phyloP scores from a whole-genome alignment of 176 grass and related monocot genomes.

The Ananas comosus region DNA sequence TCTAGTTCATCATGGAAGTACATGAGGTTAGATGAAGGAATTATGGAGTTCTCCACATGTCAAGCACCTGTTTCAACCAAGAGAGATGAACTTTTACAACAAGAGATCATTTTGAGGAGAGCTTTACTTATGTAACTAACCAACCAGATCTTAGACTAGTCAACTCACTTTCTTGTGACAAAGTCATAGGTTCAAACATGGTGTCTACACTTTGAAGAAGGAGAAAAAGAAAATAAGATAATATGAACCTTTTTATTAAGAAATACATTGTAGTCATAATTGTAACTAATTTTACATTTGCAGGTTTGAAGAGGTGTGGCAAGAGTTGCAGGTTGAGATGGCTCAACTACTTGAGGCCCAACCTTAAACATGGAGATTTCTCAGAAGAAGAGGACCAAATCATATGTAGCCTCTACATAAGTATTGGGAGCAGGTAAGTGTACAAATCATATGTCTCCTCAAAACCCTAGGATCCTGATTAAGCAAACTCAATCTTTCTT shows the following conservation, averaged over 20 bases:
- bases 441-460: neutral
- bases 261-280: neutral
- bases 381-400: conserved; percentile 86
- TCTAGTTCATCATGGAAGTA: too few relatives aligned
- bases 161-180: neutral
- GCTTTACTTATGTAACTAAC: too few relatives aligned
- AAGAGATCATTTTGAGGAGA: too few relatives aligned
- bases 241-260: too few relatives aligned
- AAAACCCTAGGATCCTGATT: too few relatives aligned
- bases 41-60: too few relatives aligned
- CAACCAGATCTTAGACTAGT: too few relatives aligned
- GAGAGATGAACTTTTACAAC: too few relatives aligned
- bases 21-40: too few relatives aligned
- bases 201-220: neutral
- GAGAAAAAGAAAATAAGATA: too few relatives aligned
- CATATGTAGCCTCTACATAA: conserved; percentile 92
- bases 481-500: neutral
- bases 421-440: conserved; percentile 87
- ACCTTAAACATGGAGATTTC: conserved; percentile 89
- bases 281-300: conserved; percentile 1
- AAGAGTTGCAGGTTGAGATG: conserved; percentile 95
- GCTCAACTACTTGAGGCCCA: conserved; percentile 97
- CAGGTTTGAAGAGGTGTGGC: conserved; percentile 84
- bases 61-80: too few relatives aligned
- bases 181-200: neutral